Conservation (phyloP, 495 filamentous ascomycete genomes). For the Bombardia bombarda region DNA sequence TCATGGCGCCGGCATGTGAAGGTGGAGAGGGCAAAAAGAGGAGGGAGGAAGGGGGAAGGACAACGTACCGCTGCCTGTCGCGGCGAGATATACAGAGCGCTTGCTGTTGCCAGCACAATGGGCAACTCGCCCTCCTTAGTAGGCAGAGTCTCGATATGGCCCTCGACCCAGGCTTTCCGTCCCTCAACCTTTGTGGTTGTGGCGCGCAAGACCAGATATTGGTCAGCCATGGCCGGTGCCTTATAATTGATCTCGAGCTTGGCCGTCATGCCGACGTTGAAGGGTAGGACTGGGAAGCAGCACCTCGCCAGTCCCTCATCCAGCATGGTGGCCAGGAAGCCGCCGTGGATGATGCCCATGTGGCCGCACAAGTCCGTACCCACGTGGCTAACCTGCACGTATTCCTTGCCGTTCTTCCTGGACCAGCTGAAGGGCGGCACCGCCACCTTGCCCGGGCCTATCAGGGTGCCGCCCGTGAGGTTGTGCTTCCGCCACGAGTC, state of each 20-base stretch:
- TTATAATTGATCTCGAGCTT: constrained; percentile 87
- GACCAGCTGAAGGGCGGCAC: constrained; percentile 77
- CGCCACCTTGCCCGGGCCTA: constrained; percentile 66
- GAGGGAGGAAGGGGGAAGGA: too few relatives aligned
- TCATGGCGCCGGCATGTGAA: too few relatives aligned
- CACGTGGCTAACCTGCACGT: constrained; percentile 71
- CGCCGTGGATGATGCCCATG: constrained; percentile 86
- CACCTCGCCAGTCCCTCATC: constrained; percentile 89
- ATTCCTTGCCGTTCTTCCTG: constrained; percentile 59
- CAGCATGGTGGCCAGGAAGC: constrained; percentile 80
- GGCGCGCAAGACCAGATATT: constrained; percentile 71
- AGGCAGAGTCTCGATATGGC: constrained; percentile 75
- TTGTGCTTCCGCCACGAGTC: constrained; percentile 55
- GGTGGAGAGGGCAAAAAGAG: not conserved
- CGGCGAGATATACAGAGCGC: constrained; percentile 85
- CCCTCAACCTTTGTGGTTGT: constrained; percentile 84
- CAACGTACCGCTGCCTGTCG: constrained; percentile 65
- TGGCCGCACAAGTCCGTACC: constrained; percentile 83
- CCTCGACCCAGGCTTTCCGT: constrained; percentile 93
- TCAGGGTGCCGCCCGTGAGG: constrained; percentile 73
- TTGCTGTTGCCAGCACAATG: constrained; percentile 29
- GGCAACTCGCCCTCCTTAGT: constrained; percentile 28
- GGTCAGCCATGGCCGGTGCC: constrained; percentile 65
- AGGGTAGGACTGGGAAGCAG: constrained; percentile 84
- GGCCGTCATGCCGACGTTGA: constrained; percentile 83